Conservation (phyloP, 148 eudicot species). For the Rhododendron mucronatum region DNA sequence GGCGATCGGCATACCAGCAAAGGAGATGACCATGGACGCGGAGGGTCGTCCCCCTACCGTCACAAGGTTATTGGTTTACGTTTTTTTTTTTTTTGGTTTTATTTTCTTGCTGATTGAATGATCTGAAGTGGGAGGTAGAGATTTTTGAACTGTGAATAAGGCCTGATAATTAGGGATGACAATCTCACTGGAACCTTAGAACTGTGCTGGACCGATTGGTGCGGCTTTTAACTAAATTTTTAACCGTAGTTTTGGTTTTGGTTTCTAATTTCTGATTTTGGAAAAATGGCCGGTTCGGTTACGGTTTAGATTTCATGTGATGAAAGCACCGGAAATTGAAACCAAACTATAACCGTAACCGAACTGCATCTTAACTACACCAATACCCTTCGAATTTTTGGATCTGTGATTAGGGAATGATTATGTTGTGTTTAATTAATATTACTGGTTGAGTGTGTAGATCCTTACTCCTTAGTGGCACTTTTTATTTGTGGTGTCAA, state of each 20-base stretch:
- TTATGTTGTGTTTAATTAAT: neutral
- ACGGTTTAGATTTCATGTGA: neutral
- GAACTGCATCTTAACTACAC: neutral
- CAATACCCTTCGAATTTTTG: too few species aligned
- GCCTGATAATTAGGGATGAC: neutral
- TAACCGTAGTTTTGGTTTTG: neutral
- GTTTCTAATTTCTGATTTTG: neutral
- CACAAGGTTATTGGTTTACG: slow-evolving; percentile 37
- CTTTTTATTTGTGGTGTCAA: neutral
- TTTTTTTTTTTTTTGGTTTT: too few species aligned
- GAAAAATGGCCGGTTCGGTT: neutral
- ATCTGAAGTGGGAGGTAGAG: neutral
- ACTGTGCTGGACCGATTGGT: neutral
- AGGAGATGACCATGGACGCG: slow-evolving; percentile 18
- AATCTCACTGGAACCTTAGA: neutral
- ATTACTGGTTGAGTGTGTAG: neutral
- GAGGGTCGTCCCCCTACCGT: slow-evolving; percentile 40
- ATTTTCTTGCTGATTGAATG: neutral
- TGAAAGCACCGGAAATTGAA: neutral
- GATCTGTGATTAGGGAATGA: neutral
- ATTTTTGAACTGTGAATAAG: neutral
- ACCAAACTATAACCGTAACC: neutral
- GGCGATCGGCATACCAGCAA: slow-evolving; percentile 11
- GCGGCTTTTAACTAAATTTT: neutral
- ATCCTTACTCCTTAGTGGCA: neutral